Base-by-base conservation (phyloP, 768 basidiomycete species). In the Rhodotorula diobovata region DNA sequence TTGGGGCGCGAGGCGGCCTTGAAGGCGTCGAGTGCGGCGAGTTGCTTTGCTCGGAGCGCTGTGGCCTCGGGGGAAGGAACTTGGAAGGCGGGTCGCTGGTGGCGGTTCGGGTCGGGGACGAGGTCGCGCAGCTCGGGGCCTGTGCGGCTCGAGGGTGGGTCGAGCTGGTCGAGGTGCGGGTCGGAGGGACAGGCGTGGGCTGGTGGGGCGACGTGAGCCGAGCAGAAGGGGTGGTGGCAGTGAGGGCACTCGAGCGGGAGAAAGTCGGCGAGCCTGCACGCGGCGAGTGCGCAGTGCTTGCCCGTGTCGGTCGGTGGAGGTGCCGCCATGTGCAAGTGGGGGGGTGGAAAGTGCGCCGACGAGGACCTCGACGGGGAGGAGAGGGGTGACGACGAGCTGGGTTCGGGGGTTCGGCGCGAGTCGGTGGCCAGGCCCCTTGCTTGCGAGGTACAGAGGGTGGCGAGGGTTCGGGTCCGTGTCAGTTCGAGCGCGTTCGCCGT, bases 231-330 rank as follows among this genome's bases (percentile, higher is more conserved):
- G 46, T 78, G 78, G 56, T 82, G 77, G 81, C 91, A 92, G 39
- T 76, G 76, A 8, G 61, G 25, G 77, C 91, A 93, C 61, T 80
- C 79, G 68, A 90, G 87, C n/a, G 91, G 91, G 0, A 93, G 84
- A 71, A 91, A 89, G 81, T 91, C 90, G 74, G 88, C 81, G 46
- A 82, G 73, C 63, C 84, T 83, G 83, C 90, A 92, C 25, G 83
- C 80, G 16, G 82, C 61, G 60, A 85, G 72, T n/a, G 87, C 81
- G 78, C 90, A 93, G 73, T 85, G 87, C 56, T 84, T 82, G 65
- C 90, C 90, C 70, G 90, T 81, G 34, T 83, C 80, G 50, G 85
- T 80, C 61, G 88, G 76, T 5, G 71, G 61, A 6, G 62, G 62
- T 1, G n/a, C 39, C 21, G 34, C 16, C 25, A 25, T 28, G 41